Evolutionary conservation across 1,139 yeast species (phyloP).

Genomic region (Entelexis sorbosivorans): DNA sequence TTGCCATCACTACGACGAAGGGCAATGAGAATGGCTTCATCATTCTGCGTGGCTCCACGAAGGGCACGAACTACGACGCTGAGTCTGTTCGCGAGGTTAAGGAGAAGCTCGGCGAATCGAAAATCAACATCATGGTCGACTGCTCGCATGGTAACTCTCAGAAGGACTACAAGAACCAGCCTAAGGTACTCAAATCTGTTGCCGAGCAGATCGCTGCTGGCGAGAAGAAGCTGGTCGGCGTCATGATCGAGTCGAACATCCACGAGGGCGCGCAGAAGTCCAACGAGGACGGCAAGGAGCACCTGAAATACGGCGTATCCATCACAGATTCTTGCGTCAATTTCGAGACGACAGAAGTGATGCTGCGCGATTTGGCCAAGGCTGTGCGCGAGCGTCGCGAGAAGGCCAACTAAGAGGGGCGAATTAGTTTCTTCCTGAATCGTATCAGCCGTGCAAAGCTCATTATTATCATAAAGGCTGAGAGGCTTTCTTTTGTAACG

Average conservation of each 20-base stretch:
- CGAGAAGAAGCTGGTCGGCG: constrained; percentile 71
- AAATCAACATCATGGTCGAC: constrained; percentile 66
- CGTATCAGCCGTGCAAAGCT: no score
- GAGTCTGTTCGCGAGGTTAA: constrained; percentile 68
- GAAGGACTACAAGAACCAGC: constrained; percentile 91
- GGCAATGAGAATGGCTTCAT: constrained; percentile 72
- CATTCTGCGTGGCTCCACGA: constrained; percentile 90
- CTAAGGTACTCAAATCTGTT: constrained; percentile 68
- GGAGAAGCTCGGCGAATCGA: constrained; percentile 34
- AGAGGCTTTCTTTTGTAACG: neutral
- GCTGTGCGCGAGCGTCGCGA: constrained; percentile 47
- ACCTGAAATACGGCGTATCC: constrained; percentile 86
- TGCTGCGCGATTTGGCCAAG: constrained; percentile 64
- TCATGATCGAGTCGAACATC: constrained; percentile 91
- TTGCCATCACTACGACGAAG: constrained; percentile 89
- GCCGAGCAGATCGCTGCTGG: constrained; percentile 76
- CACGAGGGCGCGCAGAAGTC: constrained; percentile 86
- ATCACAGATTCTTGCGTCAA: constrained; percentile 94
- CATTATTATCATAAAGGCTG: neutral
- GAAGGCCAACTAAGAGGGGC: neutral
- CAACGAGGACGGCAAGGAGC: constrained; percentile 56
- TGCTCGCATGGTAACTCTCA: constrained; percentile 95
- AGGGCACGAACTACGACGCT: constrained; percentile 84
- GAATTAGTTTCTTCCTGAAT: no score
- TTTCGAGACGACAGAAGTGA: constrained; percentile 78